These are phyloP conservation scores for Populus euphratica DNA, from an alignment of 345 rosid genomes.

Conservation along the genomic window DNA sequence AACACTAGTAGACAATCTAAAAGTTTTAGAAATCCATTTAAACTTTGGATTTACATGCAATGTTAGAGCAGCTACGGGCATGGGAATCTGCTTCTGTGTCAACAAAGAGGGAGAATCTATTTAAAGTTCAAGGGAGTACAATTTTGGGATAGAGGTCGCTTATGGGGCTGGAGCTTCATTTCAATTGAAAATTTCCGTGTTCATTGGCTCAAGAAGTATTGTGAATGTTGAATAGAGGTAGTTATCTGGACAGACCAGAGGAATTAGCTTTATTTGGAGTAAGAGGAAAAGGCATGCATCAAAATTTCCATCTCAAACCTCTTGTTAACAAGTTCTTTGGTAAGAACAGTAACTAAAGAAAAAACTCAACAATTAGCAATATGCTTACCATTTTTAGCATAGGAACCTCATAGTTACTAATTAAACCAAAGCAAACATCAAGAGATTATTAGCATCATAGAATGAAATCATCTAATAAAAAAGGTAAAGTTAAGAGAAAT, in stretches of 20 bases:
- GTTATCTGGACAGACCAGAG: background rate
- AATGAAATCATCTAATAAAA: background rate
- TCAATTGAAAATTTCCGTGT: background rate
- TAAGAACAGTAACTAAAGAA: background rate
- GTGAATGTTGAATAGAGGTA: background rate
- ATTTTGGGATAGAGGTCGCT: background rate
- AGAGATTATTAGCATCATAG: background rate
- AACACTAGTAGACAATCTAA: background rate
- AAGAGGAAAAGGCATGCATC: background rate
- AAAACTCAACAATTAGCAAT: background rate
- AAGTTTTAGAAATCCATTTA: background rate
- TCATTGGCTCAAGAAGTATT: background rate
- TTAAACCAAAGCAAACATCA: conserved; percentile 8
- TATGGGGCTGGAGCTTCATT: too few relatives aligned
- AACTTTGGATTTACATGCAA: background rate
- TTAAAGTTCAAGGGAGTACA: background rate
- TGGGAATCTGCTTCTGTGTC: background rate
- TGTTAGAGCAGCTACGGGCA: background rate
- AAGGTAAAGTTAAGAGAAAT: background rate
- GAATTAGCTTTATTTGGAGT: background rate
- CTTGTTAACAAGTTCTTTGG: background rate
- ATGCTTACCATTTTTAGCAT: background rate
- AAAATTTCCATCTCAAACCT: background rate
- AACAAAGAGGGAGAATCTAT: background rate
- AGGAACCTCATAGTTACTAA: background rate